phyloP scores from a whole-genome alignment of 345 rosid species.

The Citrus glauca region DNA sequence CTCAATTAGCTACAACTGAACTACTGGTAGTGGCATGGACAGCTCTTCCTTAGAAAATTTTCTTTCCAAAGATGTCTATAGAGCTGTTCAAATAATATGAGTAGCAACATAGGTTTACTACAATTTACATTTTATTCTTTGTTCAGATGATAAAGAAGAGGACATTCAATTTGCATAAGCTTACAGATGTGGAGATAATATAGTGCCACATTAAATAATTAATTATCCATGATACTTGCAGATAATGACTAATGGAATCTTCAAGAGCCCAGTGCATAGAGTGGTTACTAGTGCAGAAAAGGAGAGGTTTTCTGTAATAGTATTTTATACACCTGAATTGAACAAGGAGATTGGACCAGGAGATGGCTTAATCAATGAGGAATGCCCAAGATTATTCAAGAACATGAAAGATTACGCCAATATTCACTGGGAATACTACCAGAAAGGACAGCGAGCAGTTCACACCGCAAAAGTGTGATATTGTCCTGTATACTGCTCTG shows the following conservation, averaged over 20 bases:
- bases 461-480: slow-evolving; percentile 11
- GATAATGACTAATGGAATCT: slow-evolving; percentile 55
- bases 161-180: neutral
- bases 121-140: neutral
- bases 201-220: neutral
- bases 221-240: slow-evolving; percentile 12
- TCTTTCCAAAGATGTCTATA: neutral
- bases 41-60: neutral
- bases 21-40: neutral
- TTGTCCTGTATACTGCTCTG: neutral
- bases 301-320: slow-evolving; percentile 39
- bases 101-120: neutral
- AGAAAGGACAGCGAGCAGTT: slow-evolving; percentile 30
- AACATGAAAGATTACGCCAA: slow-evolving; percentile 28
- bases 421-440: slow-evolving; percentile 30
- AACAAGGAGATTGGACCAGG: slow-evolving; percentile 25
- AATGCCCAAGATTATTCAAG: slow-evolving; percentile 34
- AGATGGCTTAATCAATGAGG: slow-evolving; percentile 24
- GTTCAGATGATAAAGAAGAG: neutral
- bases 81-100: neutral
- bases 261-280: slow-evolving; percentile 46
- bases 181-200: neutral
- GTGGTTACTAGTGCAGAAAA: slow-evolving; percentile 35
- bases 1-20: neutral
- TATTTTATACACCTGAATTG: slow-evolving; percentile 38